Conservation (phyloP, 169 alveolate species). For the Toxoplasma gondii region DNA sequence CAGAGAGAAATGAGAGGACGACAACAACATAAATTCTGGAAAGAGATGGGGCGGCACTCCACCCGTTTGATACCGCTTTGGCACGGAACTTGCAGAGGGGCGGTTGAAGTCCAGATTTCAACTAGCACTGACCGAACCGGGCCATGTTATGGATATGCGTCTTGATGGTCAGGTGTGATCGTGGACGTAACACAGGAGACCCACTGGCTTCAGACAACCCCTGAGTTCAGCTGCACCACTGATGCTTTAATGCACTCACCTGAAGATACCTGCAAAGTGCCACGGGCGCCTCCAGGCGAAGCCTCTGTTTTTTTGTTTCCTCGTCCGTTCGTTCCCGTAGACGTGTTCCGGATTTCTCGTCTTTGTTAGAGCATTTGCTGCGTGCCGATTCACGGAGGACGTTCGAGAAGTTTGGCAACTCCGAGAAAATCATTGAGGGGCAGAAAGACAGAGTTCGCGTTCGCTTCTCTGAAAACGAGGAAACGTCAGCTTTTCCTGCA, state of each 20-base stretch:
- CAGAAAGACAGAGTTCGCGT: not conserved
- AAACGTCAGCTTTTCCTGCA: not conserved
- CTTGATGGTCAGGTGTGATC: too few species aligned
- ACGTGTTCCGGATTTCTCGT: not conserved
- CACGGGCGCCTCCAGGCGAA: constrained; percentile 7
- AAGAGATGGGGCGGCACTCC: not conserved
- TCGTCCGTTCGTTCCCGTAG: not conserved
- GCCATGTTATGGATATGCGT: too few species aligned
- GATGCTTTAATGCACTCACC: not conserved
- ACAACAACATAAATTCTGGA: not conserved
- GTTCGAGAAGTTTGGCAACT: not conserved
- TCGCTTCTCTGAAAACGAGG: not conserved
- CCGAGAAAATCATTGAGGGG: not conserved
- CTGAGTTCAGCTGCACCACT: too few species aligned
- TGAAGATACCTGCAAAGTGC: constrained; percentile 23
- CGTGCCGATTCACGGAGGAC: not conserved
- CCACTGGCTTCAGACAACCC: too few species aligned
- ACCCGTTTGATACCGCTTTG: too few species aligned
- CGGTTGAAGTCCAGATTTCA: too few species aligned
- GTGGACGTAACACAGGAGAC: too few species aligned
- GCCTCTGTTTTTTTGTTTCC: not conserved
- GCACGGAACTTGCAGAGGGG: too few species aligned
- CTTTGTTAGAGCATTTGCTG: not conserved
- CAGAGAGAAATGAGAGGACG: not conserved
- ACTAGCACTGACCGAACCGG: too few species aligned